These are phyloP conservation scores for Penicillium flavigenum DNA, from an alignment of 495 filamentous ascomycete species.

Conservation along the genomic window DNA sequence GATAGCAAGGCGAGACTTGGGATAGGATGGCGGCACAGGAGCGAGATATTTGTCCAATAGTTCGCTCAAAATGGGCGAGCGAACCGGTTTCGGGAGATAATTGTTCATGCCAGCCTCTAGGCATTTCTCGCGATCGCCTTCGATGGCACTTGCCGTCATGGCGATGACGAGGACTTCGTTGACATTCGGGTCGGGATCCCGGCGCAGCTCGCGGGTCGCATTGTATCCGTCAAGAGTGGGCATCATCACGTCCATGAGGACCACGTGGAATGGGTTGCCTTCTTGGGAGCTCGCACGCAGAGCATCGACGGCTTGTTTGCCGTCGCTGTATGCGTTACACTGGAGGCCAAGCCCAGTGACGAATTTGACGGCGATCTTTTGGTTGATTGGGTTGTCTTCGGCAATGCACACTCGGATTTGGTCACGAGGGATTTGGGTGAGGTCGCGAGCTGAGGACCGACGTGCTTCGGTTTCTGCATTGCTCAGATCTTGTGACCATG, in stretches of 20 bases:
- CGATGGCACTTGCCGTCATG: slow-evolving; percentile 91
- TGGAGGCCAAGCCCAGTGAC: slow-evolving; percentile 79
- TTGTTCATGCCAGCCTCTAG: slow-evolving; percentile 94
- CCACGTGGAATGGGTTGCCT: slow-evolving; percentile 67
- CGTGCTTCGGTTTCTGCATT: slow-evolving; percentile 30
- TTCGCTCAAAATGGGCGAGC: slow-evolving; percentile 67
- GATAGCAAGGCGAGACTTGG: slow-evolving; percentile 41
- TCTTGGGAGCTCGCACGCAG: slow-evolving; percentile 66
- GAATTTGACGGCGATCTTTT: slow-evolving; percentile 88
- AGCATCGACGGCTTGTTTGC: slow-evolving; percentile 81
- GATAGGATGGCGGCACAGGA: slow-evolving; percentile 47
- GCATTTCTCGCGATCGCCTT: slow-evolving; percentile 89
- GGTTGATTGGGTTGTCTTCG: slow-evolving; percentile 90
- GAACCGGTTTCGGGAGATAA: slow-evolving; percentile 88
- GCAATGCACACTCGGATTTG: slow-evolving; percentile 84
- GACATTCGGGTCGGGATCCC: slow-evolving; percentile 69
- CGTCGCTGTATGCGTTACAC: slow-evolving; percentile 82
- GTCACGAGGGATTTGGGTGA: slow-evolving; percentile 70
- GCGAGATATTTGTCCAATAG: slow-evolving; percentile 71
- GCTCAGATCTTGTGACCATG: slow-evolving; percentile 52
- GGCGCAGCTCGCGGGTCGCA: slow-evolving; percentile 76
- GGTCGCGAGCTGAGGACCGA: slow-evolving; percentile 47
- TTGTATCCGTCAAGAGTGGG: slow-evolving; percentile 92
- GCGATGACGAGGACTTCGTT: slow-evolving; percentile 80
- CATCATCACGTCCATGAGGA: slow-evolving; percentile 97